Evolutionary conservation across 1,139 yeast species (phyloP).

Genomic region (Kodamaea suecica): DNA sequence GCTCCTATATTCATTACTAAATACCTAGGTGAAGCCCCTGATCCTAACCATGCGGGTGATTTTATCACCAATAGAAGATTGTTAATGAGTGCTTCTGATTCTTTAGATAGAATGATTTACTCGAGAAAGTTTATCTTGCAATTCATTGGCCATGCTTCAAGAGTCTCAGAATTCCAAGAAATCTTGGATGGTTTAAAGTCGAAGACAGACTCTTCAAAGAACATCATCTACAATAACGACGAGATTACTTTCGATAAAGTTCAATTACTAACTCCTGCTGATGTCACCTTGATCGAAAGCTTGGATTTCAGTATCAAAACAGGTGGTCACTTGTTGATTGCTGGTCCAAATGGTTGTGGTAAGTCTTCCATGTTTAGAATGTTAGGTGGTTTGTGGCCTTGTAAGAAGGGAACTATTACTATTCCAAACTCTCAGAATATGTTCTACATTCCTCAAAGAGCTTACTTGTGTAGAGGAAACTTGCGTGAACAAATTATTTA

Average conservation of each 20-base stretch:
- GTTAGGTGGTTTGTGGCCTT: constrained; percentile 93
- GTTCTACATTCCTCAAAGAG: constrained; percentile 90
- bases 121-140: constrained; percentile 83
- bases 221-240: constrained; percentile 48
- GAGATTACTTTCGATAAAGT: constrained; percentile 70
- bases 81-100: constrained; percentile 80
- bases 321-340: constrained; percentile 84
- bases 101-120: constrained; percentile 83
- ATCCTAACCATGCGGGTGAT: constrained; percentile 61
- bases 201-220: constrained; percentile 26
- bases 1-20: constrained; percentile 81
- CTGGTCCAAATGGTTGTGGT: constrained; percentile 96
- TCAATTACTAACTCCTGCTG: constrained; percentile 80
- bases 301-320: constrained; percentile 69
- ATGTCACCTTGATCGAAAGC: constrained; percentile 66
- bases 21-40: constrained; percentile 48
- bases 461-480: constrained; percentile 72
- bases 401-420: constrained; percentile 57
- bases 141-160: constrained; percentile 76
- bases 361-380: constrained; percentile 88
- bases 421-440: constrained; percentile 70
- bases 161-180: constrained; percentile 70
- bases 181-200: constrained; percentile 54
- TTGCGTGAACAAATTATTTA: constrained; percentile 86
- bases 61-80: constrained; percentile 90